Base-by-base conservation (phyloP, 768 basidiomycete species). In the Leccinellum albellum region DNA sequence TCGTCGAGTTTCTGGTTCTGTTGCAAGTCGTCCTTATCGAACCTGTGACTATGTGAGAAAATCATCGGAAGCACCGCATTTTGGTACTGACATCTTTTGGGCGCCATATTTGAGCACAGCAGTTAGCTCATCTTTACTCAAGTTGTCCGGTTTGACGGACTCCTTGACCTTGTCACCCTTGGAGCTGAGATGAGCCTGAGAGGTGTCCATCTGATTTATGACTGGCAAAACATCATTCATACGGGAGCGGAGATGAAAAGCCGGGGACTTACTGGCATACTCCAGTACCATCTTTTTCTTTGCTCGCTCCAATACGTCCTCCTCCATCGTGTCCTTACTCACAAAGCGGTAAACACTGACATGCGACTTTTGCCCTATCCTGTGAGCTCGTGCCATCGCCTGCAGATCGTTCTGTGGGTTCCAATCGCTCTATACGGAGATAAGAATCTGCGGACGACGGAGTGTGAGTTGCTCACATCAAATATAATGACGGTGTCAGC, bases 251-350 rank as follows among this genome's bases (percentile, higher is more conserved):
- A 59, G 42, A 64, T 65, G 45, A 66, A 69, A 32, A 15, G 26
- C 8, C 35, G 54, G 53, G 57, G 51, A 89, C 94, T 70, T 74
- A 98, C 95, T 98, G 44, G 97, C 97, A 78, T 98, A 97, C 73
- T 99, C 97, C 61, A 99, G 79, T 45, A 98, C 94, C 97, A 98
- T 98, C 79, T 99, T 98, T 79, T 94, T 92, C 82, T 95, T 95
- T 12, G 97, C 97, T 51, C 96, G 83, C 76, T 99, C 96, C 47
- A 99, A 82, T 20, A 98, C 90, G 67, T 98, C 97, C 75, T 98
- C 97, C 74, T 98, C 97, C 86, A 98, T 97, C 20, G 96, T 98
- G 67, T 98, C 97, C 75, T 98, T 98, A 69, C 93, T 95, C 67
- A 99, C 94, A 70, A 98, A 94, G 26, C 96, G 89, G 73, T 98